These are phyloP conservation scores for Malus sylvestris DNA, from an alignment of 306 rosid genomes.

Conservation along the genomic window DNA sequence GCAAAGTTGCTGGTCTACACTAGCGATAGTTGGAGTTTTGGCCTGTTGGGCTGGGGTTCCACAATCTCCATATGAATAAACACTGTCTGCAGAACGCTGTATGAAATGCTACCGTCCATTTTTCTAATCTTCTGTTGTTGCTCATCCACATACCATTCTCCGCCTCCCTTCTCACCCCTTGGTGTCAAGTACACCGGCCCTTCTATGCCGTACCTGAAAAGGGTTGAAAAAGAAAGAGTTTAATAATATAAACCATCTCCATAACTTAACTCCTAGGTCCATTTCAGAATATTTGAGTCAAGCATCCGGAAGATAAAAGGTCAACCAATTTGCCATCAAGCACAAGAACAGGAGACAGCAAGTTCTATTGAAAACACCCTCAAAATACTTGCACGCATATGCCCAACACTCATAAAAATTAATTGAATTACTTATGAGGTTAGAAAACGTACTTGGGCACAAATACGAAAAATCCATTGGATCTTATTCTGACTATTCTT, in stretches of 20 bases:
- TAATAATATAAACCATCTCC: background rate
- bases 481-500: slow-evolving; percentile 90
- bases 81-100: slow-evolving; percentile 58
- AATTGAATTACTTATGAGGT: background rate
- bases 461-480: slow-evolving; percentile 90
- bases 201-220: slow-evolving; percentile 78
- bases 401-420: background rate
- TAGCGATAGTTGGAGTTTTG: slow-evolving; percentile 81
- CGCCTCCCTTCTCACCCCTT: slow-evolving; percentile 65
- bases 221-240: background rate
- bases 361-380: background rate
- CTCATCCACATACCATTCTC: slow-evolving; percentile 88
- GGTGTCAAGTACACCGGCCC: slow-evolving; percentile 77
- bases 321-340: background rate
- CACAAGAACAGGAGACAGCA: background rate
- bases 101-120: slow-evolving; percentile 78
- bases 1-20: slow-evolving; percentile 19
- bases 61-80: slow-evolving; percentile 86
- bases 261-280: background rate
- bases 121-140: slow-evolving; percentile 76
- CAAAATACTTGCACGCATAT: background rate
- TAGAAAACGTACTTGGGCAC: slow-evolving; percentile 75
- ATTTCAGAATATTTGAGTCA: background rate
- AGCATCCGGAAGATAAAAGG: background rate
- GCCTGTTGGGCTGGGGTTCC: slow-evolving; percentile 89